Conservation (phyloP, 306 rosid species). For the Cicer pinnatifidum region DNA sequence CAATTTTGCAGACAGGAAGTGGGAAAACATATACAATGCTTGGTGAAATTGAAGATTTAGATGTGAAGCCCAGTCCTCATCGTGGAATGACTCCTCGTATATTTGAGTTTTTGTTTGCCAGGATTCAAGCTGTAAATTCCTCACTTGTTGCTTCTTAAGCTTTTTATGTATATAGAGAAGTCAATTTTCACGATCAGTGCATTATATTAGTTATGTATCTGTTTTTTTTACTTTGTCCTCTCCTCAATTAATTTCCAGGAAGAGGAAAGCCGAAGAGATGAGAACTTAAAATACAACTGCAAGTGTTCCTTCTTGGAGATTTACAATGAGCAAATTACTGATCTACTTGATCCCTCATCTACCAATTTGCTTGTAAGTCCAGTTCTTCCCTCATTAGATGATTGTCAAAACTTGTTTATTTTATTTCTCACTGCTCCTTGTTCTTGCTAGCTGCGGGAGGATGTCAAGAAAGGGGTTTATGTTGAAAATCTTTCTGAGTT, state of each 20-base stretch:
- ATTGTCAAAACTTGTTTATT: slow-evolving; percentile 9
- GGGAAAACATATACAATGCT: slow-evolving; percentile 99
- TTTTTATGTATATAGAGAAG: slow-evolving; percentile 19
- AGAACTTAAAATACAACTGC: slow-evolving; percentile 85
- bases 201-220: slow-evolving; percentile 32
- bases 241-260: slow-evolving; percentile 59
- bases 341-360: slow-evolving; percentile 90
- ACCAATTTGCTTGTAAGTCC: slow-evolving; percentile 84
- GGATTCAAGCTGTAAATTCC: slow-evolving; percentile 89
- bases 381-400: slow-evolving; percentile 39
- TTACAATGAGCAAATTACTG: slow-evolving; percentile 92
- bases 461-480: slow-evolving; percentile 86
- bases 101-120: slow-evolving; percentile 94
- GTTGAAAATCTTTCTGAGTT: slow-evolving; percentile 95
- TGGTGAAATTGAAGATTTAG: slow-evolving; percentile 89
- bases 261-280: slow-evolving; percentile 93
- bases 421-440: slow-evolving; percentile 26
- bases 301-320: slow-evolving; percentile 98
- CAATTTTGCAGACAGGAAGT: slow-evolving; percentile 87
- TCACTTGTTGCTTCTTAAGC: slow-evolving; percentile 28
- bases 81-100: slow-evolving; percentile 98
- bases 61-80: slow-evolving; percentile 79
- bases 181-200: background rate
- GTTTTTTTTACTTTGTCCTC: slow-evolving; percentile 31
- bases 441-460: slow-evolving; percentile 82